Evolutionary conservation across 257 asterid genomes (phyloP), one percentile per base, ranked within the genome.

Genomic region (Nicotiana tabacum): DNA sequence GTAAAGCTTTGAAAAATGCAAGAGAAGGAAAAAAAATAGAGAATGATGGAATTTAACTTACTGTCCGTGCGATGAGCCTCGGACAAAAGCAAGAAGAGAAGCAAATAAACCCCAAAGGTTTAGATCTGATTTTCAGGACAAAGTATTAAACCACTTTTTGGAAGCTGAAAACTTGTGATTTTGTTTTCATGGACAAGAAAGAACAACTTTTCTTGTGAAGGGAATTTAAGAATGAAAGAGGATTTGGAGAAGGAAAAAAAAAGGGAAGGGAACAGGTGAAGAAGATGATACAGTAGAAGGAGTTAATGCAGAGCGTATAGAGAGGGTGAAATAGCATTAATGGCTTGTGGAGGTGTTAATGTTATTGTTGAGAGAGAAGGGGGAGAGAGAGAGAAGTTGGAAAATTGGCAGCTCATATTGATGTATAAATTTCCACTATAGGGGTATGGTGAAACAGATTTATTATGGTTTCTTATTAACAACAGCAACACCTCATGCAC

Each of bases 311-410:
- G 90, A 87, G 92, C 84, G 91, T 85, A 88, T 90, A 88, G 93
- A 90, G 95, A 90, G 90, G 97, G 88, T 91, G 96, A 77, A 87
- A 89, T 83, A 21, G 96, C 98, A 94, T 92, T 80, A 74, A 94
- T 91, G 95, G 93, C 76, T 89, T 86, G 92, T 77, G 18, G 39
- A 74, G 80, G 87, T 85, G 85, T 87, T 83, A 86, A 85, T 84
- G 87, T 84, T 91, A 86, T 90, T 90, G 91, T 90, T 77, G 72
- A 89, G 65, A 5, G 65, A 87, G 84, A 89, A 6, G 10, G 48
- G 10, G 9, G 9, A 32, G 66, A 83, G 76, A 84, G 78, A 78
- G 69, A 68, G 30, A 39, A 82, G 68, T 74, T 74, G 79, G 80
- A 21, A 85, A 76, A 88, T 84, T 87, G 90, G 93, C 85, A 78